Conservation (phyloP, 208 protist genomes). For the Crithidia fasciculata region DNA sequence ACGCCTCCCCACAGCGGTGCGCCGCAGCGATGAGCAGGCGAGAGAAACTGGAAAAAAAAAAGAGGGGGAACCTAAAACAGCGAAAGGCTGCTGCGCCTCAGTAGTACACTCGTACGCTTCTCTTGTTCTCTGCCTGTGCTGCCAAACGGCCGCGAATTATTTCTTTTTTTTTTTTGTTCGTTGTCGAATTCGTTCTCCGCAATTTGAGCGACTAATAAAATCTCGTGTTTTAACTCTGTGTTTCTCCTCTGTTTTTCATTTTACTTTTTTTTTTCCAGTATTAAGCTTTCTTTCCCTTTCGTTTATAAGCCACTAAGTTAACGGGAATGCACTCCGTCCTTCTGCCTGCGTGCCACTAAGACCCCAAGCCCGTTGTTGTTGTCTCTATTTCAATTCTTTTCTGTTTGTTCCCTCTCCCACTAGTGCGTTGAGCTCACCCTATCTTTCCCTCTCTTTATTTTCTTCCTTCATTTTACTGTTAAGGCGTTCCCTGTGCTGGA, state of each 20-base stretch:
- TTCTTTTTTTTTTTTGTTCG: conserved; percentile 5
- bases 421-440: too few relatives aligned
- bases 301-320: background rate
- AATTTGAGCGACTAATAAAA: background rate
- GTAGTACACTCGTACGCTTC: too few relatives aligned
- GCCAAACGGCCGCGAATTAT: background rate
- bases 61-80: background rate
- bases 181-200: conserved; percentile 2
- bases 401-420: too few relatives aligned
- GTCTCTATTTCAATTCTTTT: too few relatives aligned
- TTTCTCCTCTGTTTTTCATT: background rate
- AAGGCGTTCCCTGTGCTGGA: too few relatives aligned
- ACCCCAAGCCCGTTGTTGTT: too few relatives aligned
- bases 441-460: too few relatives aligned
- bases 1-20: background rate
- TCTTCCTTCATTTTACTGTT: too few relatives aligned
- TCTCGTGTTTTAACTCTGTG: background rate
- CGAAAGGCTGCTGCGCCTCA: too few relatives aligned
- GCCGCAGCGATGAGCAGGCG: background rate
- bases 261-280: background rate
- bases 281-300: background rate
- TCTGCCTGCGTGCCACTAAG: too few relatives aligned
- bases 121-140: too few relatives aligned
- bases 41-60: background rate
- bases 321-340: too few relatives aligned